Evolutionary conservation across 1,284 basidiomycete genomes (phyloP), one percentile per base, ranked within the genome.

Genomic region (Fereydounia khargensis): DNA sequence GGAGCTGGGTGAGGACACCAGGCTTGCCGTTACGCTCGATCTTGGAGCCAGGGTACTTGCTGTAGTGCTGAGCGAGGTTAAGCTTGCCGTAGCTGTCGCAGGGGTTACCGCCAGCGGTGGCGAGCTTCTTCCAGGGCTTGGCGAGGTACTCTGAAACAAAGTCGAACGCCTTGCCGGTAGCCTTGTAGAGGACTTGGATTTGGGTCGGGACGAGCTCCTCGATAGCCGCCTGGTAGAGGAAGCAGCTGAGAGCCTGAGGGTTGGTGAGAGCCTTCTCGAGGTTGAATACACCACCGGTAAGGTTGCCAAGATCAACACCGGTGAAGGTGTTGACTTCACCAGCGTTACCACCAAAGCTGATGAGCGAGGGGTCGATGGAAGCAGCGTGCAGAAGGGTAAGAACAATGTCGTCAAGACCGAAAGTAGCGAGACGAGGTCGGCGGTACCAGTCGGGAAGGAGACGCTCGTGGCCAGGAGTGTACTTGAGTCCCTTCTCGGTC

Each of bases 381-480:
- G 42, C 64, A 14, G 62, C 48, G 40, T 38, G 16, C 20, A 67
- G 49, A 11, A 67, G 56, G 24, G 53, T 67, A 10, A 50, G 30
- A 13, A 60, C 64, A 32, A 64, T 52, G 31, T 67, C 64, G 27
- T 47, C 64, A 16, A 67, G 50, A 28, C 60, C 60, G 38, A 65
- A 67, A 2, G 48, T 48, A 8, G 62, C 47, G 39, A 21, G 57
- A 14, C 61, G 39, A 9, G 64, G 64, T 27, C 64, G 56, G n/a
- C 62, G 47, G 23, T 42, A 39, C 64, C 64, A 67, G 25, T 39
- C 28, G 9, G 42, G 36, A 4, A 57, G 41, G 27, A 67, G 42
- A 24, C 54, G 41, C 42, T 67, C 64, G 47, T 67, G 57, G 21
- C 64, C 64, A 6, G 61, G 64, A 27, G 56, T 67, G 47, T 67